phyloP scores from a whole-genome alignment of 352 stramenopile species.

The Elongisporangium undulatum region DNA sequence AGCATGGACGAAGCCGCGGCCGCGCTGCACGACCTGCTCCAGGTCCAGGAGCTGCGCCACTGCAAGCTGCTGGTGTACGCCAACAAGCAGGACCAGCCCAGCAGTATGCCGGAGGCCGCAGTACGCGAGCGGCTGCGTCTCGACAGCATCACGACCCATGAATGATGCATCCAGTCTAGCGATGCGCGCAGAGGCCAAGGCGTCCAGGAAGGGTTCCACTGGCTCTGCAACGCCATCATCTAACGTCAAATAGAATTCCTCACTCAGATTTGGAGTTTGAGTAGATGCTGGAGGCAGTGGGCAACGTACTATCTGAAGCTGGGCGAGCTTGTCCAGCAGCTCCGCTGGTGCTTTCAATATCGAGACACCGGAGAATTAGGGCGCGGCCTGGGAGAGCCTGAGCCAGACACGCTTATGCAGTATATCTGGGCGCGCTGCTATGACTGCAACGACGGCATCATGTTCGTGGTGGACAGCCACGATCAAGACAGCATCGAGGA shows the following conservation, averaged over 20 bases:
- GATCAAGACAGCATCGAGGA: not conserved
- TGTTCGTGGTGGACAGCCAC: not conserved
- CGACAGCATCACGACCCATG: not conserved
- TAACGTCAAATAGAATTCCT: no score
- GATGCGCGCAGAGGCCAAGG: not conserved
- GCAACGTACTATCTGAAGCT: not conserved
- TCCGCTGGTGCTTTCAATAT: conserved; percentile 42
- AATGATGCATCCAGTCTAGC: not conserved
- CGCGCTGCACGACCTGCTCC: not conserved
- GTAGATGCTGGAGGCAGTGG: no score
- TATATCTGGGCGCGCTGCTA: not conserved
- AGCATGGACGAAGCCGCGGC: not conserved
- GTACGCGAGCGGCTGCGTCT: not conserved
- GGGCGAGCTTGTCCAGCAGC: conserved; percentile 21
- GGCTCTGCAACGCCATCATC: not conserved
- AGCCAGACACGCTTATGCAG: no score
- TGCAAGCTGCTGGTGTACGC: conserved; percentile 31
- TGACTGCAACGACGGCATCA: not conserved
- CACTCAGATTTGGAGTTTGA: no score
- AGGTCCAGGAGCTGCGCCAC: conserved; percentile 21
- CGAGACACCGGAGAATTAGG: not conserved
- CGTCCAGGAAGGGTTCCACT: not conserved
- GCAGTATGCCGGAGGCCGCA: conserved; percentile 22
- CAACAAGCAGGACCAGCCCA: conserved; percentile 47
- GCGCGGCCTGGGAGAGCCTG: not conserved